Conservation (phyloP, 2,329 filamentous ascomycete genomes). For the Cladosporium sp. region DNA sequence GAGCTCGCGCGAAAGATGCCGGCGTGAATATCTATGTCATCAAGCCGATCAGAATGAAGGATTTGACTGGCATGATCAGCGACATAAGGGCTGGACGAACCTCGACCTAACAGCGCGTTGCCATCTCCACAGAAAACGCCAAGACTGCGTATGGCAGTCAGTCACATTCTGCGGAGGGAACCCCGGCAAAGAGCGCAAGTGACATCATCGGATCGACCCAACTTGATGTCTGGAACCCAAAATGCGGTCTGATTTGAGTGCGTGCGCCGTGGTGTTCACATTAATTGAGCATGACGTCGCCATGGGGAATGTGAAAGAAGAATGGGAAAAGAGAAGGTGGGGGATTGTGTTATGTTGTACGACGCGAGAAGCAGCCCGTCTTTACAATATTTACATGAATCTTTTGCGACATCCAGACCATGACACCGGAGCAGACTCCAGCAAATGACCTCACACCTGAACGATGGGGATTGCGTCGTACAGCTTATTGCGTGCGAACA, state of each 20-base stretch:
- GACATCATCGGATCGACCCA: neutral
- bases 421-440: neutral
- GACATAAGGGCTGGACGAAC: neutral
- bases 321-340: neutral
- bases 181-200: neutral
- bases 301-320: neutral
- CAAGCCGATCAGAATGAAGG: constrained; percentile 36
- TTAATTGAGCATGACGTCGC: neutral
- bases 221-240: neutral
- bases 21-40: constrained; percentile 36
- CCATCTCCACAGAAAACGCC: neutral
- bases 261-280: neutral
- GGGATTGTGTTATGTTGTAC: neutral
- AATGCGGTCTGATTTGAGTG: neutral
- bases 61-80: constrained; percentile 12
- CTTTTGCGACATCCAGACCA: neutral
- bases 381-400: neutral
- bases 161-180: neutral
- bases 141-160: too few relatives aligned
- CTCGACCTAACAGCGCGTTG: neutral
- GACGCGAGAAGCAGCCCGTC: neutral
- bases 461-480: neutral
- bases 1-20: constrained; percentile 28
- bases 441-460: neutral
- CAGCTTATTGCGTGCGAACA: neutral